Evolutionary conservation across 306 rosid genomes (phyloP).

Genomic region (Delonix regia): DNA sequence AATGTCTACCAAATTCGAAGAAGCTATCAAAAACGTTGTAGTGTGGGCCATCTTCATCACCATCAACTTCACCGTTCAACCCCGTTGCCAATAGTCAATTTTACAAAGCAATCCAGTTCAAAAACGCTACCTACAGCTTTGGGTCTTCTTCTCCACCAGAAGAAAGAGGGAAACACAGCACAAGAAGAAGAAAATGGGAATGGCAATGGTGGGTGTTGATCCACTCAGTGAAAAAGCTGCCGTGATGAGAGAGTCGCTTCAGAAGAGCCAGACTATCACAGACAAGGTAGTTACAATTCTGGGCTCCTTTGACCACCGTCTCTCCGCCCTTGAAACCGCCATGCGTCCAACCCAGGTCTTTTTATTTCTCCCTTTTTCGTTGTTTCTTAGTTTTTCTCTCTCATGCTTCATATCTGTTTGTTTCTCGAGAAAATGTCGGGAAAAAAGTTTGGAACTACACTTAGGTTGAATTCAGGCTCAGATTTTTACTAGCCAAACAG

Average conservation of each 20-base stretch:
- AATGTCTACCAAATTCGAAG: background rate
- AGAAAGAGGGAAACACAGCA: slow-evolving; percentile 19
- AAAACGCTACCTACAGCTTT: background rate
- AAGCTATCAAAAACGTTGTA: background rate
- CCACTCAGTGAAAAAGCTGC: slow-evolving; percentile 75
- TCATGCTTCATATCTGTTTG: slow-evolving; percentile 9
- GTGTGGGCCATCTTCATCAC: slow-evolving; percentile 6
- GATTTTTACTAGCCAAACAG: slow-evolving; percentile 34
- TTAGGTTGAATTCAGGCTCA: slow-evolving; percentile 5
- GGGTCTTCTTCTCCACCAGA: background rate
- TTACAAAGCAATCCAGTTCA: background rate
- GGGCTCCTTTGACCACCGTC: slow-evolving; percentile 97
- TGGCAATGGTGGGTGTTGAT: slow-evolving; percentile 59
- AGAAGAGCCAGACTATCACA: slow-evolving; percentile 85
- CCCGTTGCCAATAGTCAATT: background rate
- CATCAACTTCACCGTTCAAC: background rate
- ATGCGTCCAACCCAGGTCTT: slow-evolving; percentile 98
- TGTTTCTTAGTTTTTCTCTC: background rate
- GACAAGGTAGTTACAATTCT: slow-evolving; percentile 89
- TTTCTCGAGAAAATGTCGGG: background rate
- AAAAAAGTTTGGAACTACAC: background rate
- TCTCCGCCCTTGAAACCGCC: slow-evolving; percentile 95
- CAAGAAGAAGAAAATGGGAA: slow-evolving; percentile 51
- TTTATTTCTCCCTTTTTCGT: background rate
- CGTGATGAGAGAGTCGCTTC: slow-evolving; percentile 83